A percentile compares a stretch with the other conserved stretches of the same genome.
phyloP scores from a whole-genome alignment of 78 protist genomes.

The Chrysochromulina parva region DNA sequence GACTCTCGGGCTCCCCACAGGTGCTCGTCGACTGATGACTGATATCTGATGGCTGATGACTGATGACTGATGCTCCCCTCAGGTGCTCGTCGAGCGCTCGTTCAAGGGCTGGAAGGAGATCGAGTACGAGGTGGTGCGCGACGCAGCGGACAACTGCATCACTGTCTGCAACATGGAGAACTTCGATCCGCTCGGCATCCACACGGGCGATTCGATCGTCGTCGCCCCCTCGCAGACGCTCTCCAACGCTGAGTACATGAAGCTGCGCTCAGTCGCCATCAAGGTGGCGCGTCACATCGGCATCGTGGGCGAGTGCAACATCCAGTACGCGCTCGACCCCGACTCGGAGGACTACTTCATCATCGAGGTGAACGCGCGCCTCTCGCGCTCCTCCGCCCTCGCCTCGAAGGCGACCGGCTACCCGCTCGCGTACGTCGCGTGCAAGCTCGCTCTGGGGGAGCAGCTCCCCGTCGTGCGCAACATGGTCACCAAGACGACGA shows the following conservation, averaged over 20 bases:
- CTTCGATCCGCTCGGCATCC: conserved; percentile 98
- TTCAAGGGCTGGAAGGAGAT: conserved; percentile 96
- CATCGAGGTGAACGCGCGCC: conserved; percentile 90
- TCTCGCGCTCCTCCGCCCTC: conserved; percentile 90
- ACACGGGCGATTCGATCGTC: conserved; percentile 98
- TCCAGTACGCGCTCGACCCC: conserved; percentile 95
- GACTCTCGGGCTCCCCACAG: no score
- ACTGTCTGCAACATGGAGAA: conserved; percentile 99
- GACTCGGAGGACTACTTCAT: conserved; percentile 63
- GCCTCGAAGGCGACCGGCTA: conserved; percentile 98
- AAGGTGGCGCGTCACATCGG: conserved; percentile 11
- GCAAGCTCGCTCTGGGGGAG: conserved; percentile 88
- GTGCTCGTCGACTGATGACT: no score
- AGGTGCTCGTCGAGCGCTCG: conserved; percentile 89
- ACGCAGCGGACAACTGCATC: conserved; percentile 92
- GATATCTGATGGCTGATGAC: no score
- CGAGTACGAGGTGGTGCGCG: conserved; percentile 98
- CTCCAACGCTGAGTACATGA: conserved; percentile 7
- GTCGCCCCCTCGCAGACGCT: conserved; percentile 94
- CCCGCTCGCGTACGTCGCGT: conserved; percentile 96
- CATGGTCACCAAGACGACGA: conserved; percentile 82
- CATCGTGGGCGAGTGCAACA: conserved; percentile 96
- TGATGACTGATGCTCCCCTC: conserved; percentile 19
- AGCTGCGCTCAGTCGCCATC: conserved; percentile 24
- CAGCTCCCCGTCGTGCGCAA: conserved; percentile 54